A percentile compares a stretch with the other conserved stretches of the same genome.
Evolutionary conservation across 169 alveolate species (phyloP).

Genomic region (Cryptosporidium meleagridis): DNA sequence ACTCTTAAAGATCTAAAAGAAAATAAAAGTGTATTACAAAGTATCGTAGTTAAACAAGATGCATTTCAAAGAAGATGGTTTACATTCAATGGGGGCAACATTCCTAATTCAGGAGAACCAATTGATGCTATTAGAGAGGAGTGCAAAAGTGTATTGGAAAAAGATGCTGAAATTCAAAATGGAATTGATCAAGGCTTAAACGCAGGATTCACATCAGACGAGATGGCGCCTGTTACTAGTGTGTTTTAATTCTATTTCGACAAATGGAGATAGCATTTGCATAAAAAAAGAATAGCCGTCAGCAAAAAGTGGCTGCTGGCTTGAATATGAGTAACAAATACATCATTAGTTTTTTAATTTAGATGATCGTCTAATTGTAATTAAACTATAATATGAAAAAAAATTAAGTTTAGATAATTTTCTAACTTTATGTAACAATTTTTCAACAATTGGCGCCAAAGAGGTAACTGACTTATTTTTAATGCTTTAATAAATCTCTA

Average conservation of each 20-base stretch:
- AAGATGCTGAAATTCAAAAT: background rate
- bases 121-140: background rate
- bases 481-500: background rate
- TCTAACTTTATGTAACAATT: no score
- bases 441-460: background rate
- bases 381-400: no score
- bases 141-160: background rate
- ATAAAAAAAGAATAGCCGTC: background rate
- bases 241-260: background rate
- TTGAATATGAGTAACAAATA: no score
- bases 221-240: background rate
- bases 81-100: background rate
- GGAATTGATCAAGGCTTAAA: background rate
- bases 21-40: background rate
- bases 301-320: no score
- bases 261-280: no score
- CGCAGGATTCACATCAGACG: background rate
- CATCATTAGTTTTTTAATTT: no score
- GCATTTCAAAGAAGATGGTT: background rate
- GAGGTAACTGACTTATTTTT: no score
- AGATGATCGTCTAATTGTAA: no score
- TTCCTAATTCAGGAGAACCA: background rate
- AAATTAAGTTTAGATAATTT: background rate
- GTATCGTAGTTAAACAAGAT: background rate
- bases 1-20: background rate